Percentiles rank a stretch among this genome's conserved stretches.
phyloP scores from a whole-genome alignment of 495 filamentous ascomycete genomes.

The Neurospora sp. region DNA sequence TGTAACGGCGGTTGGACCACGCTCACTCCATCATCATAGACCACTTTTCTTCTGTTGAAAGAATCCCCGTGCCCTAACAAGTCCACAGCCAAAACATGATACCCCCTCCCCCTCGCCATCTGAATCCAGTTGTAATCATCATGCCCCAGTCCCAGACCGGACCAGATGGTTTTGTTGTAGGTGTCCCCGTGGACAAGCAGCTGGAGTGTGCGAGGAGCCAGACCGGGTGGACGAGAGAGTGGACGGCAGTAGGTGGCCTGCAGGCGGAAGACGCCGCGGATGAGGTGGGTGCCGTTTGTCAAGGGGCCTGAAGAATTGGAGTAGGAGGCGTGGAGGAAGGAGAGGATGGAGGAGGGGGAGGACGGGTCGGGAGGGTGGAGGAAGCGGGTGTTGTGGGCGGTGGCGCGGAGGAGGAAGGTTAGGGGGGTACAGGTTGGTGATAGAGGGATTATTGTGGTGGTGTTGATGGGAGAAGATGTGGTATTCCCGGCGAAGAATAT shows the following conservation, averaged over 20 bases:
- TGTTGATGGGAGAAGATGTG: neutral
- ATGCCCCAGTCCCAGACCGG: neutral
- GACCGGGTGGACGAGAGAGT: neutral
- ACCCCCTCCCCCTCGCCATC: neutral
- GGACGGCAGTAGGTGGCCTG: slow-evolving; percentile 10
- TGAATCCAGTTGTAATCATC: neutral
- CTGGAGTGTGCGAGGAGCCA: slow-evolving; percentile 1
- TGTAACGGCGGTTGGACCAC: neutral
- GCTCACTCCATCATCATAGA: neutral
- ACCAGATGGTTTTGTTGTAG: slow-evolving; percentile 14
- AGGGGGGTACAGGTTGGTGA: neutral
- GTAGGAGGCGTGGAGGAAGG: neutral
- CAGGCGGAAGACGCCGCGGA: slow-evolving; percentile 5
- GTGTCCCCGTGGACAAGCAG: slow-evolving; percentile 15
- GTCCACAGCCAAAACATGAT: neutral
- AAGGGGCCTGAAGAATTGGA: neutral
- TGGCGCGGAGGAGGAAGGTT: neutral
- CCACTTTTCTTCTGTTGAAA: too few species aligned
- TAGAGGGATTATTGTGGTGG: neutral
- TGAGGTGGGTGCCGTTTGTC: slow-evolving; percentile 1
- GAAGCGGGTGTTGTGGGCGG: neutral
- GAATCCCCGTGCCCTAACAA: neutral
- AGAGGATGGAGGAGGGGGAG: neutral
- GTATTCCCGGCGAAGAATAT: neutral
- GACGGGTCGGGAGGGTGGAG: neutral